These are phyloP conservation scores for Helenozyma rhizophorensis DNA, from an alignment of 805 yeast species.

Conservation along the genomic window DNA sequence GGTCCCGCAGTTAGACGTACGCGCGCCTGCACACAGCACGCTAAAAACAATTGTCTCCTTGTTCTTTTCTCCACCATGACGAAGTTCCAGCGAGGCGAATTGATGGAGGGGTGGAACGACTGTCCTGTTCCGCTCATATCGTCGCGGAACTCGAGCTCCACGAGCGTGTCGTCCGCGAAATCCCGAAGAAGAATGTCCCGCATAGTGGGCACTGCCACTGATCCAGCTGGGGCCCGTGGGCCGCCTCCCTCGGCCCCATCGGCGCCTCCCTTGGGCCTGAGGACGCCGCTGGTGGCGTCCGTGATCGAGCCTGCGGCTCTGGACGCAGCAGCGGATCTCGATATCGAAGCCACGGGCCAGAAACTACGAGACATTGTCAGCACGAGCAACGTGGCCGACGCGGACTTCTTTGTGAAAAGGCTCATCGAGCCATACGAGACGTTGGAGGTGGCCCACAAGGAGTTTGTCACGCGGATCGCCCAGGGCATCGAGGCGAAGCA, in stretches of 20 bases:
- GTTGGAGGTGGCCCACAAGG: conserved; percentile 9
- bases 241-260: background rate
- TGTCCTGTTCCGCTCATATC: conserved; percentile 40
- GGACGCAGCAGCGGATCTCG: background rate
- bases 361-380: conserved; percentile 7
- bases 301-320: background rate
- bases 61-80: conserved; percentile 15
- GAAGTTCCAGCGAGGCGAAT: conserved; percentile 34
- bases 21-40: too few species aligned
- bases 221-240: background rate
- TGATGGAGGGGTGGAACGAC: conserved; percentile 59
- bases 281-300: background rate
- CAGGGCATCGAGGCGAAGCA: conserved; percentile 5
- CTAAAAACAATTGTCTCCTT: too few species aligned
- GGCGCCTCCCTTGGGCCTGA: background rate
- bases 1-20: too few species aligned
- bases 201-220: background rate
- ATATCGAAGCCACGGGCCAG: background rate
- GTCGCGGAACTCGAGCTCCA: conserved; percentile 4
- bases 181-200: conserved; percentile 10
- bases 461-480: conserved; percentile 9
- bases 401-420: conserved; percentile 6
- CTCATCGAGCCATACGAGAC: conserved; percentile 8
- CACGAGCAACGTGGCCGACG: conserved; percentile 3
- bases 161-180: conserved; percentile 1